A percentile compares a stretch with the other conserved stretches of the same genome.
phyloP scores from a whole-genome alignment of 306 rosid species.

The Ammopiptanthus mongolicus region DNA sequence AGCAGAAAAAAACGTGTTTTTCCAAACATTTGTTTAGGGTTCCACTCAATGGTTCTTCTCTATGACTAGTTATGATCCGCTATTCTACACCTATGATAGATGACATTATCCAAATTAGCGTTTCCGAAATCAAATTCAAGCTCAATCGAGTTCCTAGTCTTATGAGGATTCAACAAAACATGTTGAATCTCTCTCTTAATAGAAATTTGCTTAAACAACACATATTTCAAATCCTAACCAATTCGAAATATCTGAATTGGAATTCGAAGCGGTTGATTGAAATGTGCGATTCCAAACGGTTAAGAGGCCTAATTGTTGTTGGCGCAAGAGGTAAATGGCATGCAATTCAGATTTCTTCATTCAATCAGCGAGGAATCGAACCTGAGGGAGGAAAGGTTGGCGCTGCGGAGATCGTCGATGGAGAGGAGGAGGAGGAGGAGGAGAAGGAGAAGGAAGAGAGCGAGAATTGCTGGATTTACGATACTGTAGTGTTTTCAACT shows the following conservation, averaged over 20 bases:
- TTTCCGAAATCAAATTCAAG: constrained; percentile 32
- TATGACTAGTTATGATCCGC: constrained; percentile 54
- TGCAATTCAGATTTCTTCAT: constrained; percentile 76
- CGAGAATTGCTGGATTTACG: constrained; percentile 41
- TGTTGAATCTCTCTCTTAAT: constrained; percentile 69
- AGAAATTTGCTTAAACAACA: constrained; percentile 56
- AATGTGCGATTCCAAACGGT: constrained; percentile 49
- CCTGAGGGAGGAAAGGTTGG: constrained; percentile 22
- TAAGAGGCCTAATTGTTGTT: constrained; percentile 57
- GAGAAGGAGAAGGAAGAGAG: constrained; percentile 40
- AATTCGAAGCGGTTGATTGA: constrained; percentile 25
- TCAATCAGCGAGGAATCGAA: constrained; percentile 41
- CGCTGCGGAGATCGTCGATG: constrained; percentile 39
- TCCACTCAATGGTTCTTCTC: constrained; percentile 77
- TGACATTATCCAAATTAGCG: constrained; percentile 32
- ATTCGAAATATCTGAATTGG: background rate
- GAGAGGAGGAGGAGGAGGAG: constrained; percentile 41
- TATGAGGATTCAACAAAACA: constrained; percentile 58
- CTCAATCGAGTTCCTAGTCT: constrained; percentile 32
- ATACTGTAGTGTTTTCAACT: no score
- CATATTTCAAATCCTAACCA: constrained; percentile 48
- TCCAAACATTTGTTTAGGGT: no score
- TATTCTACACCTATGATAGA: constrained; percentile 52
- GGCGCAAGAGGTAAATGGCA: constrained; percentile 67
- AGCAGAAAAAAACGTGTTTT: no score